Conservation (phyloP, 305 asterid genomes). For the Fraxinus paxiana region DNA sequence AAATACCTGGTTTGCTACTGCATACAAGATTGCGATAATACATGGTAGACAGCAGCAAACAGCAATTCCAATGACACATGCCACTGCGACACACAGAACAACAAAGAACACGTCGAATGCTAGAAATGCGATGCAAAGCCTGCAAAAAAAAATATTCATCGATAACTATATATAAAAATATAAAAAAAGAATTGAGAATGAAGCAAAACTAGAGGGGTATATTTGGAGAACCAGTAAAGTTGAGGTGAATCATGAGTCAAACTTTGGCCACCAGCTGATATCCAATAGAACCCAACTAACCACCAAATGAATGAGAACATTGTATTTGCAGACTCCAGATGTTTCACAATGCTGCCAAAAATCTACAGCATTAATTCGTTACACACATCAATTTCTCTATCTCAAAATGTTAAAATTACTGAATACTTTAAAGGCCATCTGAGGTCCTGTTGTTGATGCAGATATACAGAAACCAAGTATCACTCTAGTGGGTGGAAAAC, state of each 20-base stretch:
- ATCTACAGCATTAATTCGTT: slow-evolving; percentile 11
- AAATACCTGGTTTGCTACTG: slow-evolving; percentile 92
- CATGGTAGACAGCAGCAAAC: slow-evolving; percentile 99
- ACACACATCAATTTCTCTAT: slow-evolving; percentile 16
- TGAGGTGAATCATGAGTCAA: slow-evolving; percentile 67
- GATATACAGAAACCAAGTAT: not conserved
- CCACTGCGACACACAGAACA: slow-evolving; percentile 90
- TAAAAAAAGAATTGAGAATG: not conserved
- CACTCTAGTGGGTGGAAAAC: not conserved
- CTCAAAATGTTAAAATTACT: not conserved
- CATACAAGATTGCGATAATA: slow-evolving; percentile 86
- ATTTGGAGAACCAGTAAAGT: slow-evolving; percentile 73
- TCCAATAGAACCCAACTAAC: slow-evolving; percentile 95
- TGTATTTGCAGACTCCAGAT: slow-evolving; percentile 89
- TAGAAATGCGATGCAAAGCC: slow-evolving; percentile 92
- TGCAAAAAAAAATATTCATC: slow-evolving; percentile 34
- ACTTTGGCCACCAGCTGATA: slow-evolving; percentile 70
- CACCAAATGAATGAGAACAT: slow-evolving; percentile 99
- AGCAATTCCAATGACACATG: slow-evolving; percentile 87
- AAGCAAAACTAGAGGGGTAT: slow-evolving; percentile 16
- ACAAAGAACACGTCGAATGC: slow-evolving; percentile 96
- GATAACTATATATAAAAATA: not conserved
- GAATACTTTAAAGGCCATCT: not conserved
- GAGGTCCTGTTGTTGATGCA: not conserved
- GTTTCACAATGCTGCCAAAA: slow-evolving; percentile 62